Percentiles rank a stretch among this genome's conserved stretches.
Conservation (phyloP, 1,284 basidiomycete species). For the Melampsora americana region DNA sequence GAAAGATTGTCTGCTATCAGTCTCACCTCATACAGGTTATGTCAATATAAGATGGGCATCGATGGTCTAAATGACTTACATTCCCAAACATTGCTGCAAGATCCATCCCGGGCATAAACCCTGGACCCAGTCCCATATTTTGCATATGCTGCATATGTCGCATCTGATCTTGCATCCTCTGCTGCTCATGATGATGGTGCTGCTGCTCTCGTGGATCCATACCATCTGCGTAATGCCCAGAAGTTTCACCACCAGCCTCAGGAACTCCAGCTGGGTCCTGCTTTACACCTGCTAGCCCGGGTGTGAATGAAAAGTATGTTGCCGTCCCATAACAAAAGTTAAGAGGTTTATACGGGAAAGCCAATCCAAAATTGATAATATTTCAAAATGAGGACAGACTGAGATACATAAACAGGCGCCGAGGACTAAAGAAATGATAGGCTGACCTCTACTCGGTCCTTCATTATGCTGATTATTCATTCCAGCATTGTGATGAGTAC, state of each 20-base stretch:
- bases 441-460: slow-evolving; percentile 43
- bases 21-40: neutral
- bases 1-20: slow-evolving; percentile 2
- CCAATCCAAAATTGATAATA: slow-evolving; percentile 8
- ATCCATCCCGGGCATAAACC: slow-evolving; percentile 45
- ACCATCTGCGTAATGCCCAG: slow-evolving; percentile 39
- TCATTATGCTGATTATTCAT: slow-evolving; percentile 43
- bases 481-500: slow-evolving; percentile 32
- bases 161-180: slow-evolving; percentile 41
- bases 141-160: slow-evolving; percentile 43
- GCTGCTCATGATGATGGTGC: slow-evolving; percentile 45
- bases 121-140: slow-evolving; percentile 35
- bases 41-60: neutral
- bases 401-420: slow-evolving; percentile 3
- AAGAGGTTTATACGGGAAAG: neutral
- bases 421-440: slow-evolving; percentile 15
- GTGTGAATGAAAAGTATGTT: slow-evolving; percentile 14
- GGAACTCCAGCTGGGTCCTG: slow-evolving; percentile 30
- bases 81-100: slow-evolving; percentile 42
- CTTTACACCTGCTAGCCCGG: slow-evolving; percentile 33
- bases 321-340: neutral
- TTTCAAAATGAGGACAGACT: slow-evolving; percentile 6
- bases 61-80: slow-evolving; percentile 26
- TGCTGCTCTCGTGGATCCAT: slow-evolving; percentile 42
- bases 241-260: slow-evolving; percentile 25